These are phyloP conservation scores for Pichia pseudocactophila DNA, from an alignment of 805 yeast species.

Conservation along the genomic window DNA sequence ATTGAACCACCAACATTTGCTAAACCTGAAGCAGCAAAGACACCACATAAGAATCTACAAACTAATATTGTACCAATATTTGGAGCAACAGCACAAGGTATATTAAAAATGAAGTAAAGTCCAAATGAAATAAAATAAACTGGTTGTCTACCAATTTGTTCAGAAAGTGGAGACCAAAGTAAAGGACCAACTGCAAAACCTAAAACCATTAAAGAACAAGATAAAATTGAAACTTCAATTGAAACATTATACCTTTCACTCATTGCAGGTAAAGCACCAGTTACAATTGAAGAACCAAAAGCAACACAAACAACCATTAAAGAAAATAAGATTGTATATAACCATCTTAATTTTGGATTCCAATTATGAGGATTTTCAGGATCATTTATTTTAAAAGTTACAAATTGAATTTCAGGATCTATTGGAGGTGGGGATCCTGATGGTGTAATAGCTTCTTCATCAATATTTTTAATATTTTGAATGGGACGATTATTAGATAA, in stretches of 20 bases:
- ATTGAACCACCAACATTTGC: conserved; percentile 86
- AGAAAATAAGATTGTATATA: conserved; percentile 60
- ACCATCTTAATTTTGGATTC: conserved; percentile 48
- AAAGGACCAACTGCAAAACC: conserved; percentile 87
- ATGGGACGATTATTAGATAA: conserved; percentile 12
- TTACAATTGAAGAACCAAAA: conserved; percentile 84
- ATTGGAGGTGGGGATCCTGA: too few species aligned
- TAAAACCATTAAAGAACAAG: conserved; percentile 80
- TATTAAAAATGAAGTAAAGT: conserved; percentile 69
- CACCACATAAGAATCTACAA: conserved; percentile 82
- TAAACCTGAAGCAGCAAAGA: conserved; percentile 73
- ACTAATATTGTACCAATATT: conserved; percentile 75
- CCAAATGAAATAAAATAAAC: conserved; percentile 72
- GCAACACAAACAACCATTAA: conserved; percentile 81
- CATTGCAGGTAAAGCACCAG: conserved; percentile 73
- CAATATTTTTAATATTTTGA: conserved; percentile 16
- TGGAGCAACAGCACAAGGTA: conserved; percentile 79
- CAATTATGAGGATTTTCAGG: conserved; percentile 91
- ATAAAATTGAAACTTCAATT: conserved; percentile 65
- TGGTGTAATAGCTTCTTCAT: conserved; percentile 16
- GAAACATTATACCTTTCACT: conserved; percentile 60
- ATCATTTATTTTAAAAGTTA: conserved; percentile 69
- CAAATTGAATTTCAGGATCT: conserved; percentile 71
- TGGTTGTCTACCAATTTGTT: conserved; percentile 77
- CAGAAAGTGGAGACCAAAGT: conserved; percentile 83